phyloP scores from a whole-genome alignment of 441 rosid species.

The Dalechampia spathulata region DNA sequence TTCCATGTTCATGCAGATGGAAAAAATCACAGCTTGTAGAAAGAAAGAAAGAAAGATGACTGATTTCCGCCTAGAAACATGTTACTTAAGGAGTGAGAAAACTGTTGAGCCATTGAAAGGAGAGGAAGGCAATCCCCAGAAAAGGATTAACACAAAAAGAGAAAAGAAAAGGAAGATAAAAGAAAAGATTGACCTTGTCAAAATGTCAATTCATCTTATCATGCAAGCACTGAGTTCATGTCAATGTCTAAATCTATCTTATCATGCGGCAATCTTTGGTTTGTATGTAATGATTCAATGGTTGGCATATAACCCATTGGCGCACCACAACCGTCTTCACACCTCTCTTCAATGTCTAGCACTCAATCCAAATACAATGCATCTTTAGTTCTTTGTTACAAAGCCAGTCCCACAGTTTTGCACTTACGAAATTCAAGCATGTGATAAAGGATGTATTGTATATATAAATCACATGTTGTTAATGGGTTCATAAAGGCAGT shows the following conservation, averaged over 20 bases:
- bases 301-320: constrained; percentile 7
- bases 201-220: constrained; percentile 9
- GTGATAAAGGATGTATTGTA: background rate
- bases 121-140: background rate
- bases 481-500: too few relatives aligned
- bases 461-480: too few relatives aligned
- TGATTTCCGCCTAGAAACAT: too few relatives aligned
- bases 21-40: too few relatives aligned
- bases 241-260: constrained; percentile 7
- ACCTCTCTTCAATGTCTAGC: too few relatives aligned
- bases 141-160: too few relatives aligned
- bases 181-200: constrained; percentile 6
- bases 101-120: too few relatives aligned
- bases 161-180: too few relatives aligned
- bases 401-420: background rate
- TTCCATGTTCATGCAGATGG: too few relatives aligned
- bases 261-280: constrained; percentile 7
- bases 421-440: background rate
- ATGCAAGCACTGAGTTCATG: constrained; percentile 6
- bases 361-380: too few relatives aligned
- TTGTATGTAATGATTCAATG: constrained; percentile 2
- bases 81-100: too few relatives aligned
- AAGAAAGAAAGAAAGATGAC: too few relatives aligned
- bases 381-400: background rate
- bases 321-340: background rate